phyloP scores from a whole-genome alignment of 352 stramenopile species.

The Phytophthora brassicae region DNA sequence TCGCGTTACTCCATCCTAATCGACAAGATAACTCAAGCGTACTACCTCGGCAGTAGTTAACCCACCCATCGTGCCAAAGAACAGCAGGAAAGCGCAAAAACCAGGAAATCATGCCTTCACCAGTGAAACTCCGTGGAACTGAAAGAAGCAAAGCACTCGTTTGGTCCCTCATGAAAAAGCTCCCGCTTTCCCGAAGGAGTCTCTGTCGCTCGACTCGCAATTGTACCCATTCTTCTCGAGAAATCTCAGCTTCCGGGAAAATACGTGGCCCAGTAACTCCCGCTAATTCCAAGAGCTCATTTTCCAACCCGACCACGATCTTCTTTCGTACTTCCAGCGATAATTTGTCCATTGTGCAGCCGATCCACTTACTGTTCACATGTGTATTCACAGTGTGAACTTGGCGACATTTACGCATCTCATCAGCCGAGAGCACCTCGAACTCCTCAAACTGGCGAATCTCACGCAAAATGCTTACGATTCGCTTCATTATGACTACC shows the following conservation, averaged over 20 bases:
- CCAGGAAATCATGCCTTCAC: slow-evolving; percentile 66
- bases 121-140: slow-evolving; percentile 54
- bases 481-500: slow-evolving; percentile 51
- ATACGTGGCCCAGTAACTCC: slow-evolving; percentile 26
- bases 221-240: slow-evolving; percentile 58
- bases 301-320: slow-evolving; percentile 62
- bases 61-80: slow-evolving; percentile 60
- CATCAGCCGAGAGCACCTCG: slow-evolving; percentile 45
- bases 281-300: slow-evolving; percentile 60
- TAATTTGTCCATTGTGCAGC: slow-evolving; percentile 57
- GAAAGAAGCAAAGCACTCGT: slow-evolving; percentile 37
- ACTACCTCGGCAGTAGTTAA: slow-evolving; percentile 47
- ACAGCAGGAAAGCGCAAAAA: slow-evolving; percentile 44
- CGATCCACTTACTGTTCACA: slow-evolving; percentile 51
- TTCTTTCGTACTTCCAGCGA: slow-evolving; percentile 50
- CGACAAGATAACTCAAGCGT: slow-evolving; percentile 17
- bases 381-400: slow-evolving; percentile 54
- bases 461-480: slow-evolving; percentile 53
- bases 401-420: slow-evolving; percentile 54
- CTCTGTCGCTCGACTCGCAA: slow-evolving; percentile 44
- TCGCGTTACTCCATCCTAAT: slow-evolving; percentile 40
- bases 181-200: slow-evolving; percentile 41
- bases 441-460: slow-evolving; percentile 67
- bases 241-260: slow-evolving; percentile 12
- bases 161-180: slow-evolving; percentile 61